Percentiles rank a stretch among this genome's conserved stretches.
Conservation (phyloP, 805 yeast species). For the Saturnispora besseyi region DNA sequence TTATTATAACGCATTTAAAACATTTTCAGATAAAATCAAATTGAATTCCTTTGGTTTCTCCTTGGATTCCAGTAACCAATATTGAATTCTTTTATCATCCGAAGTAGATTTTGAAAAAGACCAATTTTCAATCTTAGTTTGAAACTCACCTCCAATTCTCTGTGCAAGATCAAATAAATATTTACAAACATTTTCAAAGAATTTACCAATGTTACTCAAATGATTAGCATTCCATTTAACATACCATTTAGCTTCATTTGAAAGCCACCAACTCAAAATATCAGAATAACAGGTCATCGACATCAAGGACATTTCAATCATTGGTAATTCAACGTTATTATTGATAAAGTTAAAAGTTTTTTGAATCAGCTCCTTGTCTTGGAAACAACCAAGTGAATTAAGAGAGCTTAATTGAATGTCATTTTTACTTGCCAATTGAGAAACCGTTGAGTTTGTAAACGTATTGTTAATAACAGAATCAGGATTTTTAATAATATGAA, state of each 20-base stretch:
- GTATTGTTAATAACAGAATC: constrained; percentile 36
- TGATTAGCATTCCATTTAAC: constrained; percentile 7
- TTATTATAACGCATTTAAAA: background rate
- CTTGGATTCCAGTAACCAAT: constrained; percentile 16
- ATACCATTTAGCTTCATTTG: constrained; percentile 4
- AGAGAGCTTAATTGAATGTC: constrained; percentile 51
- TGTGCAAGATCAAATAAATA: constrained; percentile 29
- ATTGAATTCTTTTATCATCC: constrained; percentile 14
- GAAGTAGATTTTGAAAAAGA: constrained; percentile 18
- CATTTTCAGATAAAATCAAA: constrained; percentile 4
- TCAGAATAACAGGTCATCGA: constrained; percentile 24
- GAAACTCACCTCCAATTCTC: constrained; percentile 8
- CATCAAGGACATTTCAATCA: constrained; percentile 49
- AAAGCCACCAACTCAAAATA: constrained; percentile 43
- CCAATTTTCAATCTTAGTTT: constrained; percentile 15
- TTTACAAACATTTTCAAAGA: constrained; percentile 36
- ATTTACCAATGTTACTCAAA: constrained; percentile 20
- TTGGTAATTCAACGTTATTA: constrained; percentile 45
- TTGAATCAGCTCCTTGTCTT: constrained; percentile 36
- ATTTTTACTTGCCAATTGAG: constrained; percentile 9
- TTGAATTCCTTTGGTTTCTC: constrained; percentile 15
- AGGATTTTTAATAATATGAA: constrained; percentile 44
- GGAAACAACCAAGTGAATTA: constrained; percentile 43
- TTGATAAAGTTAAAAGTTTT: constrained; percentile 50
- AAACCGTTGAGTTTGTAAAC: constrained; percentile 11